These are phyloP conservation scores for Carex kokanica DNA, from an alignment of 176 grass and related monocot species.

Conservation along the genomic window DNA sequence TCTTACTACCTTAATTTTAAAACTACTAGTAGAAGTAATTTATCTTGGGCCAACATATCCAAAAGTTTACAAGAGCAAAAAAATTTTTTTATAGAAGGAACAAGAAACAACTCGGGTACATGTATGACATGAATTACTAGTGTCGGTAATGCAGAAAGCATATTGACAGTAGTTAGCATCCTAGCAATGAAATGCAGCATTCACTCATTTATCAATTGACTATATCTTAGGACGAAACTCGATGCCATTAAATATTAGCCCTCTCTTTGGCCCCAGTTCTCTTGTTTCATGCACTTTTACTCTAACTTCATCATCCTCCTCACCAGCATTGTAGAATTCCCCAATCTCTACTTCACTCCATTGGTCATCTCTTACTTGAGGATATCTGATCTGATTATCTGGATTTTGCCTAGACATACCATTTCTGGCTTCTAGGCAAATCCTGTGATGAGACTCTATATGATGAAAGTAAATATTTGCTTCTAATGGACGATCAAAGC, in stretches of 20 bases:
- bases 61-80: too few relatives aligned
- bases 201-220: too few relatives aligned
- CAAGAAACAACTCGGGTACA: too few relatives aligned
- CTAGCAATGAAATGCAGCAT: too few relatives aligned
- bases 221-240: constrained; percentile 1
- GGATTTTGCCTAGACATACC: neutral
- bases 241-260: neutral
- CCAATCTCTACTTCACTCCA: constrained; percentile 3
- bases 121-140: too few relatives aligned
- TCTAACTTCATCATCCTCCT: neutral
- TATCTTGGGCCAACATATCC: too few relatives aligned
- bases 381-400: neutral
- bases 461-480: neutral
- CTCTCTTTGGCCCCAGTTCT: neutral
- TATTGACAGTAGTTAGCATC: too few relatives aligned
- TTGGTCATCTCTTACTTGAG: constrained; percentile 5
- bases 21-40: too few relatives aligned
- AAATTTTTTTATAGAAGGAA: too few relatives aligned
- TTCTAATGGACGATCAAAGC: neutral
- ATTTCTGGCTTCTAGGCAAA: neutral
- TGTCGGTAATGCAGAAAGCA: too few relatives aligned
- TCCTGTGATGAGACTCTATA: neutral
- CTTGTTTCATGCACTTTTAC: neutral
- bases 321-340: neutral
- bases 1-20: too few relatives aligned